A percentile compares a stretch with the other conserved stretches of the same genome.
These are phyloP conservation scores for Alternaria conjuncta DNA, from an alignment of 2,329 filamentous ascomycete genomes.

Conservation along the genomic window DNA sequence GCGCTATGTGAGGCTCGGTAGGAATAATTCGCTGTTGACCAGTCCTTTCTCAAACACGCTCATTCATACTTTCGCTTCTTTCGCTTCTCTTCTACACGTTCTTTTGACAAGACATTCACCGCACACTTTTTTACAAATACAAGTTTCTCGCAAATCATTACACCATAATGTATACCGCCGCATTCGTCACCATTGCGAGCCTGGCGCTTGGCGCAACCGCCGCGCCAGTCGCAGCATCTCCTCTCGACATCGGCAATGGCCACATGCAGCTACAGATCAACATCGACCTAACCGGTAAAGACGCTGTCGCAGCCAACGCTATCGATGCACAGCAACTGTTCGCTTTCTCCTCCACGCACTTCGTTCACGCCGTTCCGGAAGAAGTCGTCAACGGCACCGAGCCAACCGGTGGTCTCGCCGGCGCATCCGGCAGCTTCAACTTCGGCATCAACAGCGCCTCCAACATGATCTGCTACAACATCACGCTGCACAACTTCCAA, in stretches of 20 bases:
- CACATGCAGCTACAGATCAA: constrained; percentile 21
- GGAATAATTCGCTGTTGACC: constrained; percentile 33
- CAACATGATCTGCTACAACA: constrained; percentile 58
- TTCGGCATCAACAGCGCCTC: constrained; percentile 59
- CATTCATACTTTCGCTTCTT: constrained; percentile 20
- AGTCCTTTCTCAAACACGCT: constrained; percentile 21
- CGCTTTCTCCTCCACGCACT: constrained; percentile 59
- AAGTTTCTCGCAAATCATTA: background rate
- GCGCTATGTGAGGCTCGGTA: background rate
- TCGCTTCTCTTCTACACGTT: constrained; percentile 1
- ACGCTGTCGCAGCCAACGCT: constrained; percentile 4
- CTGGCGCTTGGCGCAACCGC: constrained; percentile 19
- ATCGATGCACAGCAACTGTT: constrained; percentile 28
- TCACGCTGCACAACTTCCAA: constrained; percentile 58
- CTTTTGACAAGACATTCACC: constrained; percentile 6
- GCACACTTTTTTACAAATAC: background rate
- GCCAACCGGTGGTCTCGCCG: constrained; percentile 52
- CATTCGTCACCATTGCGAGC: constrained; percentile 13
- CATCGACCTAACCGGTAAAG: constrained; percentile 24
- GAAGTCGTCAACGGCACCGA: constrained; percentile 59
- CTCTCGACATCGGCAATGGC: constrained; percentile 18
- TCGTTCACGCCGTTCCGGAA: constrained; percentile 56
- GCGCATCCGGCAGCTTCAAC: constrained; percentile 58
- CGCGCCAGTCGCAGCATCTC: constrained; percentile 11
- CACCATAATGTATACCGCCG: constrained; percentile 27